Base-by-base conservation (phyloP, 176 grass and related monocot genomes). In the Zoysia japonica region DNA sequence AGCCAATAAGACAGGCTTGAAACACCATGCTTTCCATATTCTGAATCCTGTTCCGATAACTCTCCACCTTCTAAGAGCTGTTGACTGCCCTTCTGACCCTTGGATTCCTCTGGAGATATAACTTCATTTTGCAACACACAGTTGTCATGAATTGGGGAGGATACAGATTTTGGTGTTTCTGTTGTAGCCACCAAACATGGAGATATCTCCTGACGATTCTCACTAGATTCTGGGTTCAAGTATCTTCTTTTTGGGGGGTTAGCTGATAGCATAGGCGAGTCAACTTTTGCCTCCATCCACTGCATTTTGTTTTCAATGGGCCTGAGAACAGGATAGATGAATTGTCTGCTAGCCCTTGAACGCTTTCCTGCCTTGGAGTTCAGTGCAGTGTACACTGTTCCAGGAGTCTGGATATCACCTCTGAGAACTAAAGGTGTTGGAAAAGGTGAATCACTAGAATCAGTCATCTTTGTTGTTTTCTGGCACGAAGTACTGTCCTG, bases 371-470 rank as follows among this genome's bases (percentile, higher is more conserved):
- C 67, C 71, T 65, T 82, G 44, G 44, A 65, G 79, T 44, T 82
- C 61, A 77, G 65, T 5, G 86, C 65, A 53, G 84, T 81, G 39
- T 81, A 83, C 47, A 87, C 9, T 71, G 89, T 97, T 59, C 76
- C 81, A 38, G 96, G 96, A 48, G 92, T 99, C 47, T 93, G 64
- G 39, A 99, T 75, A 16, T 99, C 90, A 61, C 84, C 78, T 50
- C 55, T 89, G 19, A 99, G 72, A 56, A 72, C 65, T 65, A 95
- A 38, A 15, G 96, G 96, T 28, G 96, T 99, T 16, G 88, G 90
- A 49, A 72, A 91, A 66, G 96, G 90, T 63, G 96, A 95, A 76
- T 89, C 68, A 13, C 15, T 86, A 28, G 48, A 81, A 55, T 75
- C 83, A 40, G 44, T 66, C 3, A 5, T 48, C 13, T 81, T 83